Evolutionary conservation across 176 grass and related monocot genomes (phyloP).

Genomic region (Puccinellia tenuiflora): DNA sequence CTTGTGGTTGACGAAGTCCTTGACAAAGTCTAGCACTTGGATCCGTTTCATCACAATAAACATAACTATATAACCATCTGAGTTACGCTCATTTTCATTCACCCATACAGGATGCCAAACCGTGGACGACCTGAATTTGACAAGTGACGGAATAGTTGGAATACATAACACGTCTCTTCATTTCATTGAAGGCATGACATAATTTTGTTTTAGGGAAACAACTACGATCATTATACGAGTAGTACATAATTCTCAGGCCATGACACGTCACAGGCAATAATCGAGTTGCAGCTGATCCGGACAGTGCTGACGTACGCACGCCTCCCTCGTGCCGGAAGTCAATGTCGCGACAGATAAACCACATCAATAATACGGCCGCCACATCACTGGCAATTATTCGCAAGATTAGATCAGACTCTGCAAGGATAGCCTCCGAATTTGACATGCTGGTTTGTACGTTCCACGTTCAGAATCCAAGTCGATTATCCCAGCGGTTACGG

Average conservation of each 20-base stretch:
- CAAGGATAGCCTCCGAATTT: not conserved
- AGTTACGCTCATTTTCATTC: too few species aligned
- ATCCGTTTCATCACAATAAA: too few species aligned
- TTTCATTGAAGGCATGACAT: too few species aligned
- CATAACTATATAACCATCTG: too few species aligned
- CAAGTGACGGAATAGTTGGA: too few species aligned
- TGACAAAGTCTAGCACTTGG: too few species aligned
- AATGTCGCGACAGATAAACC: not conserved
- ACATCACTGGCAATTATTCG: constrained; percentile 9
- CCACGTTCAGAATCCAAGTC: not conserved
- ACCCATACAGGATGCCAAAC: too few species aligned
- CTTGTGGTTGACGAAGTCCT: too few species aligned
- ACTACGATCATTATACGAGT: too few species aligned
- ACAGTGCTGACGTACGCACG: not conserved
- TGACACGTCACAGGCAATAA: not conserved
- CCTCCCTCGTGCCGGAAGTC: not conserved
- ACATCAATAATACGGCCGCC: constrained; percentile 8
- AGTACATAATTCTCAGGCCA: not conserved
- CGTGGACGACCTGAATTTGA: too few species aligned
- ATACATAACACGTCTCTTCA: too few species aligned
- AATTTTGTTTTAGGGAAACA: too few species aligned
- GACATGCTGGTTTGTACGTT: constrained; percentile 16
- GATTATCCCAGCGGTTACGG: not conserved
- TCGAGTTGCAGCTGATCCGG: not conserved
- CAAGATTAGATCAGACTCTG: not conserved